Conservation (phyloP, 106 monocot genomes). For the Alisma plantagoaquatica region DNA sequence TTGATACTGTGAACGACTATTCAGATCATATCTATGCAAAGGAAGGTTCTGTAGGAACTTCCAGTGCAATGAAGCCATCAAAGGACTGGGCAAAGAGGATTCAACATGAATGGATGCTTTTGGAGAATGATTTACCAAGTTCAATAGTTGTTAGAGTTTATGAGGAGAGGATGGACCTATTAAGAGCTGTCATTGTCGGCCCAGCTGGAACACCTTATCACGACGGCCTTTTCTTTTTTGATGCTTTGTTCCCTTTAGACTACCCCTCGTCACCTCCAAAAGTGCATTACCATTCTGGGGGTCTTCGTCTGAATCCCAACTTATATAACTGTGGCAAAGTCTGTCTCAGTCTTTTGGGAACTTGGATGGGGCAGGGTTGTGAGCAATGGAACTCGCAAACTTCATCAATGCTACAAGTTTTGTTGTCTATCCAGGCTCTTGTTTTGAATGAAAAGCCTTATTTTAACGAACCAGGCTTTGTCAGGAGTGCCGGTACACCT, state of each 20-base stretch:
- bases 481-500: background rate
- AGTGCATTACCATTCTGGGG: slow-evolving; percentile 24
- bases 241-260: slow-evolving; percentile 9
- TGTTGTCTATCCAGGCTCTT: slow-evolving; percentile 27
- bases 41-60: too few relatives aligned
- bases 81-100: slow-evolving; percentile 15
- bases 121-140: slow-evolving; percentile 15
- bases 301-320: slow-evolving; percentile 27
- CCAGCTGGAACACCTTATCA: slow-evolving; percentile 28
- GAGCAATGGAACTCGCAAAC: slow-evolving; percentile 18
- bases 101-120: slow-evolving; percentile 13
- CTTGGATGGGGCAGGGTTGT: slow-evolving; percentile 18
- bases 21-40: slow-evolving; percentile 41
- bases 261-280: slow-evolving; percentile 21
- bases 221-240: slow-evolving; percentile 35
- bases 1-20: slow-evolving; percentile 55
- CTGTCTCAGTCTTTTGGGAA: slow-evolving; percentile 24
- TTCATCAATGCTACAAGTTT: slow-evolving; percentile 28
- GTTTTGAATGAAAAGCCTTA: slow-evolving; percentile 25
- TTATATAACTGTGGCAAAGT: slow-evolving; percentile 22
- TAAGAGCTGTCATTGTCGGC: slow-evolving; percentile 24
- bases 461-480: slow-evolving; percentile 20
- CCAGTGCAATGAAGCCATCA: slow-evolving; percentile 2
- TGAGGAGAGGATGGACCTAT: slow-evolving; percentile 28
- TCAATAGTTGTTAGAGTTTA: slow-evolving; percentile 23